Evolutionary conservation across 768 basidiomycete genomes (phyloP).

Genomic region (Lactarius deliciosus): DNA sequence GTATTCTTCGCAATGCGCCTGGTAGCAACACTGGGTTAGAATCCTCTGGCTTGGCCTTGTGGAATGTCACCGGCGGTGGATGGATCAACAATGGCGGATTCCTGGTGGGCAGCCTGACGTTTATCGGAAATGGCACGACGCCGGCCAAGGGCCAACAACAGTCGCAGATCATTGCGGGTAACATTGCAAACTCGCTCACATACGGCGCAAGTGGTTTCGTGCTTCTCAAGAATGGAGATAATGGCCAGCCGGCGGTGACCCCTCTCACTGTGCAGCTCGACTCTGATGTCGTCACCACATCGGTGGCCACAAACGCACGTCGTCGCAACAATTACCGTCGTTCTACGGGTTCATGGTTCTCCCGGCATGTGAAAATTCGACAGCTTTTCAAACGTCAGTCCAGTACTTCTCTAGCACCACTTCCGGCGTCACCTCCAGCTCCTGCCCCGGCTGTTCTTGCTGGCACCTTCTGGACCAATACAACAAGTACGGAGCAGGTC

Average conservation of each 20-base stretch:
- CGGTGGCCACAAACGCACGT: slow-evolving; percentile 38
- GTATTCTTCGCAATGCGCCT: slow-evolving; percentile 41
- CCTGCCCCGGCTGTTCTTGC: slow-evolving; percentile 80
- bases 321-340: slow-evolving; percentile 43
- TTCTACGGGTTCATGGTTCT: slow-evolving; percentile 47
- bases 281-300: slow-evolving; percentile 36
- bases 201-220: slow-evolving; percentile 82
- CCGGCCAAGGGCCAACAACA: slow-evolving; percentile 41
- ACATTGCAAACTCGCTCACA: slow-evolving; percentile 50
- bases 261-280: slow-evolving; percentile 62
- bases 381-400: slow-evolving; percentile 54
- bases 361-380: slow-evolving; percentile 43
- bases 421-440: slow-evolving; percentile 56
- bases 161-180: slow-evolving; percentile 69
- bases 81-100: slow-evolving; percentile 82
- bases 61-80: slow-evolving; percentile 55
- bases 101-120: slow-evolving; percentile 64
- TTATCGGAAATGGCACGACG: slow-evolving; percentile 65
- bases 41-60: slow-evolving; percentile 69
- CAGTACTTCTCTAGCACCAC: slow-evolving; percentile 43
- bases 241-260: slow-evolving; percentile 52
- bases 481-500: slow-evolving; percentile 59
- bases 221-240: slow-evolving; percentile 64
- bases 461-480: slow-evolving; percentile 89
- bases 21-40: slow-evolving; percentile 39